Conservation (phyloP, 2,329 filamentous ascomycete species). For the Helotiales sp. region DNA sequence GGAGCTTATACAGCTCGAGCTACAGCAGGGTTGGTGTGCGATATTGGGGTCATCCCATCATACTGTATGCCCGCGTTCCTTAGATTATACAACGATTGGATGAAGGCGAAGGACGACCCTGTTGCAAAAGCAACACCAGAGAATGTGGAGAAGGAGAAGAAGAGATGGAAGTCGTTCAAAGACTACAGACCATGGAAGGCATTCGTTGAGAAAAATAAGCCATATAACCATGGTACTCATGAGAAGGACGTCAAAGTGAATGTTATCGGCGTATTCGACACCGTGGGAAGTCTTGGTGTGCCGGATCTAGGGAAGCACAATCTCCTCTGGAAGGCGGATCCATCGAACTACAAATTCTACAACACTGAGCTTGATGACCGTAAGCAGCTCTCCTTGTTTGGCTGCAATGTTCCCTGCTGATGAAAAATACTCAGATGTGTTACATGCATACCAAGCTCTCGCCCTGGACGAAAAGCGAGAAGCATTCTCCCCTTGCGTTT, state of each 20-base stretch:
- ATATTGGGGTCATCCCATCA: conserved; percentile 39
- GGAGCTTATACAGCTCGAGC: conserved; percentile 40
- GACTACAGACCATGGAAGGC: neutral
- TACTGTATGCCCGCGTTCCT: neutral
- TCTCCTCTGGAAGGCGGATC: conserved; percentile 3
- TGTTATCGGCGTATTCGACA: conserved; percentile 17
- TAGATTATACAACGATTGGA: neutral
- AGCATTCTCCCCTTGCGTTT: conserved; percentile 40
- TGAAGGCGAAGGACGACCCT: too few relatives aligned
- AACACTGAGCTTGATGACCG: conserved; percentile 29
- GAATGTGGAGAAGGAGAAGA: neutral
- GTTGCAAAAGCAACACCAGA: neutral
- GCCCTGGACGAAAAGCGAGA: conserved; percentile 47
- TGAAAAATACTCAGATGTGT: conserved; percentile 33
- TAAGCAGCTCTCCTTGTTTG: conserved; percentile 12
- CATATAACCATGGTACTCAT: neutral
- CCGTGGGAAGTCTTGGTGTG: conserved; percentile 8
- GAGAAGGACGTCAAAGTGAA: conserved; percentile 7
- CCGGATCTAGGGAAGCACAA: conserved; percentile 4
- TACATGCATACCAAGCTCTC: conserved; percentile 49
- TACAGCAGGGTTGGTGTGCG: conserved; percentile 33
- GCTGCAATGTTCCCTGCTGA: too few relatives aligned
- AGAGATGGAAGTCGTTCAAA: neutral
- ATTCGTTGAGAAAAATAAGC: neutral
- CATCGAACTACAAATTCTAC: conserved; percentile 41